Base-by-base conservation (phyloP, 208 protist species). In the Trypanosoma theileri region DNA sequence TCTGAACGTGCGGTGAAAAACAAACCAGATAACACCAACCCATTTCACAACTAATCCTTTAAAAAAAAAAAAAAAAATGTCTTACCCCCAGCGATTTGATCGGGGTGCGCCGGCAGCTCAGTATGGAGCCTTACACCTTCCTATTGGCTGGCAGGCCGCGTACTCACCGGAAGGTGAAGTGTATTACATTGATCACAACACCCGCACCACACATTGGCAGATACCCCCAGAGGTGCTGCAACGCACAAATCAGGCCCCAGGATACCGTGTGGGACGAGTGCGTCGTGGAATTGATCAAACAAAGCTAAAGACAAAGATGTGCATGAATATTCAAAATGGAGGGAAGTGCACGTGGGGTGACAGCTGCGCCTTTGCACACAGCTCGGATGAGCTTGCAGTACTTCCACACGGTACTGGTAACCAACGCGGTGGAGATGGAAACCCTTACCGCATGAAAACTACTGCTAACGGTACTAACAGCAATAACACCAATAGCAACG, bases 121-220 rank as follows among this genome's bases (percentile, higher is more conserved):
- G n/a, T 80, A 71, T 56, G 58, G 53, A 6, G 28, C 75, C 0
- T 51, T 75, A 56, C 74, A 66, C 56, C 84, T 96, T 50, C 90
- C 90, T 46, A 75, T 75, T 40, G 90, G 90, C 16, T 96, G 90
- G 90, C 85, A 96, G 78, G 71, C 84, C 59, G 85, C 87, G 41
- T 87, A 82, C 72, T 91, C 87, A 12, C 59, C 59, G 9, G 75
- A 77, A 28, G 86, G 85, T 40, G 80, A 91, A 21, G 31, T 82
- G 24, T 96, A 96, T 72, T 96, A 91, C 80, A 92, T 96, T 57
- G 90, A 96, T 71, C 87, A 96, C 79, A 93, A 96, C 77, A 93
- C 85, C 41, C 78, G 77, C 50, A 93, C 87, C 0, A 93, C 90
- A 13, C 87, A 95, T 76, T 95, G 90, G 87, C 60, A 86, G 40